Conservation (phyloP, 2,329 filamentous ascomycete species). For the Penicillium nordicum region DNA sequence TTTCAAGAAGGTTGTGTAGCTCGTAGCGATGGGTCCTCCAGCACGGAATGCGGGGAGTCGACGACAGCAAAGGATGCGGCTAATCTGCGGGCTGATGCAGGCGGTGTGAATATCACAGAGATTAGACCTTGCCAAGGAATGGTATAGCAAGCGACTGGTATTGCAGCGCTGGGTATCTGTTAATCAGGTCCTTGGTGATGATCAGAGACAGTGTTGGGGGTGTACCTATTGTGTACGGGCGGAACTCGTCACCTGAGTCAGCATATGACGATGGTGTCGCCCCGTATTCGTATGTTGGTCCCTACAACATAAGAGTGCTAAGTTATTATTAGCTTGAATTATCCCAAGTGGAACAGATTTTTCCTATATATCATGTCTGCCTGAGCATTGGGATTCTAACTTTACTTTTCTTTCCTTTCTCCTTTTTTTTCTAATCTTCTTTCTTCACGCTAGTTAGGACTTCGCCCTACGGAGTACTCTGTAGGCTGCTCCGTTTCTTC, state of each 20-base stretch:
- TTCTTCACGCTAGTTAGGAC: not conserved
- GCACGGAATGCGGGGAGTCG: conserved; percentile 23
- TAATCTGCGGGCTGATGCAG: not conserved
- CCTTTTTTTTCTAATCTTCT: not conserved
- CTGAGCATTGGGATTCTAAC: not conserved
- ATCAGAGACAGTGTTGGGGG: not conserved
- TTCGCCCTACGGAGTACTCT: not conserved
- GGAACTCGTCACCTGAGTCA: conserved; percentile 10
- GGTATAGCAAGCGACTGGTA: not conserved
- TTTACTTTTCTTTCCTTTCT: not conserved
- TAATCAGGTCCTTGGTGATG: not conserved
- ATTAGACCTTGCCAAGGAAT: not conserved
- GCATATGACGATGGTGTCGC: conserved; percentile 6
- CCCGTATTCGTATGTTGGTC: not conserved
- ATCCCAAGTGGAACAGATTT: not conserved
- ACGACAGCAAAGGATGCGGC: conserved; percentile 1
- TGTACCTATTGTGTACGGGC: conserved; percentile 2
- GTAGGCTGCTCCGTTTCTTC: conserved; percentile 5
- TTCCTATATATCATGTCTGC: not conserved
- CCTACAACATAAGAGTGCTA: no score
- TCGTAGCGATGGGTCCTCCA: conserved; percentile 7
- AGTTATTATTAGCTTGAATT: not conserved
- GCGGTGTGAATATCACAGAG: not conserved
- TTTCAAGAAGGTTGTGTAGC: not conserved
- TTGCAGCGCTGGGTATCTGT: not conserved